phyloP scores from a whole-genome alignment of 192 early-diverging fungal genomes.

The Coemansia sp. region DNA sequence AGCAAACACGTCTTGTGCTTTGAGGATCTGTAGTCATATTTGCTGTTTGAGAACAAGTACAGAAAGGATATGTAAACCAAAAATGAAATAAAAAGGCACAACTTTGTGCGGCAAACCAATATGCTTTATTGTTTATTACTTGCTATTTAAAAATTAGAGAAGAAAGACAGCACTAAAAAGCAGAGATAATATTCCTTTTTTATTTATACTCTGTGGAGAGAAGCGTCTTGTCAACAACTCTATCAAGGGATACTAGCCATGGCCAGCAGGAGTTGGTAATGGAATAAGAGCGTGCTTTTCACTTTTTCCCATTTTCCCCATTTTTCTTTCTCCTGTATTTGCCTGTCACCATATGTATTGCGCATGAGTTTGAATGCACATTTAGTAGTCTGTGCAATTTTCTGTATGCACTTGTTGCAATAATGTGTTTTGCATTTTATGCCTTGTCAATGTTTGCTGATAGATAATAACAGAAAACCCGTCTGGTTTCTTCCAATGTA shows the following conservation, averaged over 20 bases:
- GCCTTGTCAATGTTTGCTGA: not conserved
- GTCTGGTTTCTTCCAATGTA: not conserved
- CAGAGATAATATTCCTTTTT: not conserved
- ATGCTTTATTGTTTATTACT: not conserved
- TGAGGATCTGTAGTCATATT: not conserved
- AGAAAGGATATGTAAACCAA: no score
- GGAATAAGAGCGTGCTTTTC: no score
- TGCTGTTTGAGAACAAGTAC: not conserved
- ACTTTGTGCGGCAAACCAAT: no score
- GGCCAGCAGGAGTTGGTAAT: no score
- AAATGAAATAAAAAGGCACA: no score
- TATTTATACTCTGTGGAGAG: not conserved
- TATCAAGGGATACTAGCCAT: not conserved
- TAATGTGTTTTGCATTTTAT: not conserved
- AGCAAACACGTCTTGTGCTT: conserved; percentile 24
- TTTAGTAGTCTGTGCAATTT: not conserved
- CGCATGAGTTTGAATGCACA: not conserved
- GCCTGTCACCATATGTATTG: not conserved
- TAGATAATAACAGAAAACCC: not conserved
- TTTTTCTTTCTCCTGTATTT: no score
- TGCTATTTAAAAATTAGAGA: not conserved
- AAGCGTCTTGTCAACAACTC: not conserved
- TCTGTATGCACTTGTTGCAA: not conserved
- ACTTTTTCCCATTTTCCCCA: no score
- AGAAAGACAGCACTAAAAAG: not conserved